Evolutionary conservation across 495 filamentous ascomycete species (phyloP), one percentile per base, ranked within the genome.

Genomic region (Neurospora sublineolata): DNA sequence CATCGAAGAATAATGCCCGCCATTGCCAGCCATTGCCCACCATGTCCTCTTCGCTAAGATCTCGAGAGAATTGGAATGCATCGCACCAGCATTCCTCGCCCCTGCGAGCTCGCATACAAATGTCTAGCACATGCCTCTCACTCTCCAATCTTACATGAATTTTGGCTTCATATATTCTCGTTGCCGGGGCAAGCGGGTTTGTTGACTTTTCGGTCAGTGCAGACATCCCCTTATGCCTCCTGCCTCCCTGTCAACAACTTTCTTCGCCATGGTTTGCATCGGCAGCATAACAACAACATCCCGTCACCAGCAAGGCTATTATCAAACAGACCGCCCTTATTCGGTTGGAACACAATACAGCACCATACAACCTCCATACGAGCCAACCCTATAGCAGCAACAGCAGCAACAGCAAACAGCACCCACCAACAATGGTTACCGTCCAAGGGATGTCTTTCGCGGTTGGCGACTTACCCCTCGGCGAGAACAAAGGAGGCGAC

Each of bases 401-500:
- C 58, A 38, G 37, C 37, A 41, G 23, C 33, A 71, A 2, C 58
- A 71, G 30, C 37, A 33, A 33, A 33, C 39, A 67, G 30, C 33
- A 27, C 18, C 37, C 40, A 38, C 72, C 64, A 42, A 76, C 76
- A 75, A 78, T 79, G 77, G 75, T 72, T 67, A 71, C 71, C 16
- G 72, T 78, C 52, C 64, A 74, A 58, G 74, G 73, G 42, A 73
- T 79, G 73, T 12, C 73, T 70, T 77, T 74, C 67, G 30, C 77
- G 36, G 37, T 70, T n/a, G 60, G 75, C 71, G 75, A 75, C 42
- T 67, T 74, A 58, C 72, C 72, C 69, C 68, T 70, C 23, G 44
- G 72, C 33, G 77, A 72, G 68, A 79, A 83, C 82, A 83, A 83
- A 83, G 82, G 78, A 72, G 75, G 75, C 68, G 76, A 70, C 73